Evolutionary conservation across 225 moss, liverwort and hornwort species (phyloP).

Genomic region (Marchantia polymorpha): DNA sequence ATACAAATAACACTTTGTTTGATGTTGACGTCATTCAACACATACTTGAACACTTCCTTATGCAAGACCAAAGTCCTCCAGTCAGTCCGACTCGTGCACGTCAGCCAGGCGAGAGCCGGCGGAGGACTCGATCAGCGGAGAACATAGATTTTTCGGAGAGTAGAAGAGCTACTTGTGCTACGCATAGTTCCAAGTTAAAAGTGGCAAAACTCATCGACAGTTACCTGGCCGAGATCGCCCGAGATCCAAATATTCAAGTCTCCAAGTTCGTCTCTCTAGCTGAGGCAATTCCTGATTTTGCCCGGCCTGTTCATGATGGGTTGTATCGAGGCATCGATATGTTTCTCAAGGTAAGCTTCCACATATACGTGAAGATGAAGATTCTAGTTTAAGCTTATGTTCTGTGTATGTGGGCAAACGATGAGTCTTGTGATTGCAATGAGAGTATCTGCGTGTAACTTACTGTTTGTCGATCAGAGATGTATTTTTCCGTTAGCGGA

Average conservation of each 20-base stretch:
- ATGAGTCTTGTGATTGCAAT: too few relatives aligned
- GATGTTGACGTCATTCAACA: constrained; percentile 71
- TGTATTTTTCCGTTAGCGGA: too few relatives aligned
- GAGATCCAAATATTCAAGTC: constrained; percentile 62
- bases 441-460: too few relatives aligned
- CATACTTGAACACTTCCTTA: constrained; percentile 64
- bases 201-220: constrained; percentile 80
- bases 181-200: constrained; percentile 59
- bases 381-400: too few relatives aligned
- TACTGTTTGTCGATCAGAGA: too few relatives aligned
- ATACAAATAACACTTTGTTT: constrained; percentile 46
- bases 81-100: constrained; percentile 39
- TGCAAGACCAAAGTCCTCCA: constrained; percentile 62
- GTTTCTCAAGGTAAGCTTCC: constrained; percentile 69
- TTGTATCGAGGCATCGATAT: constrained; percentile 85
- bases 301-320: constrained; percentile 76
- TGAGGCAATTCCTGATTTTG: constrained; percentile 67
- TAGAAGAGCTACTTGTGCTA: constrained; percentile 38
- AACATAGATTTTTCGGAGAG: constrained; percentile 46
- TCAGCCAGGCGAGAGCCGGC: constrained; percentile 40
- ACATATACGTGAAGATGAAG: not conserved
- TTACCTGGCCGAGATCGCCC: constrained; percentile 72
- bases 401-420: too few relatives aligned
- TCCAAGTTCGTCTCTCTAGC: constrained; percentile 65
- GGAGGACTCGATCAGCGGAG: constrained; percentile 58